These are phyloP conservation scores for Aquanectria penicillioides DNA, from an alignment of 2,329 filamentous ascomycete species.

Conservation along the genomic window DNA sequence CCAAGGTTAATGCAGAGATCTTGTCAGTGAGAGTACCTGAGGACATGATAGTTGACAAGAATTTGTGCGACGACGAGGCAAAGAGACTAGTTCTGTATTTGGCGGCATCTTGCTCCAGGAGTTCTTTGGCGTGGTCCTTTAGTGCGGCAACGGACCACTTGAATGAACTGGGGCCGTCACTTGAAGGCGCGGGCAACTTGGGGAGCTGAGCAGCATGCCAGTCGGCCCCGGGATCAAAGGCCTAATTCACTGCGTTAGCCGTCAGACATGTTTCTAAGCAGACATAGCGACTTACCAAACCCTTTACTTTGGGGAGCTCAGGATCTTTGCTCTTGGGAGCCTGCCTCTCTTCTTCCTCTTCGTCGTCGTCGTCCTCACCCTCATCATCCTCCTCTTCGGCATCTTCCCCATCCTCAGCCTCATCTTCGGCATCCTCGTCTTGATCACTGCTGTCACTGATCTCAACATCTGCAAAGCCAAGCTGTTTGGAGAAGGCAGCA, in stretches of 20 bases:
- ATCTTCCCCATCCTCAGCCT: slow-evolving; percentile 48
- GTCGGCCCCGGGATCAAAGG: slow-evolving; percentile 66
- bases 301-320: slow-evolving; percentile 43
- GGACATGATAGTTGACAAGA: slow-evolving; percentile 96
- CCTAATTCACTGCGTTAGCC: slow-evolving; percentile 54
- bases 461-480: slow-evolving; percentile 49
- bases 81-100: slow-evolving; percentile 79
- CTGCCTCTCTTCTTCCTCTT: slow-evolving; percentile 41
- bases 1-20: slow-evolving; percentile 91
- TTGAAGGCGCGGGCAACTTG: slow-evolving; percentile 54
- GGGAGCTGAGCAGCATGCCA: slow-evolving; percentile 62
- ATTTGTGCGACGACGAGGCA: slow-evolving; percentile 89
- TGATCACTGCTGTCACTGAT: slow-evolving; percentile 51
- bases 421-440: slow-evolving; percentile 47
- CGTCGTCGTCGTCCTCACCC: slow-evolving; percentile 42
- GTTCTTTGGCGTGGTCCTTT: slow-evolving; percentile 75
- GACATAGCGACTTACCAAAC: slow-evolving; percentile 45
- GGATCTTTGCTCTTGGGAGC: slow-evolving; percentile 45
- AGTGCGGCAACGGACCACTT: slow-evolving; percentile 59
- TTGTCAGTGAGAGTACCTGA: slow-evolving; percentile 97
- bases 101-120: slow-evolving; percentile 82
- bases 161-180: slow-evolving; percentile 57
- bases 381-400: slow-evolving; percentile 47
- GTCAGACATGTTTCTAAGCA: slow-evolving; percentile 37
- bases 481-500: slow-evolving; percentile 50